phyloP scores from a whole-genome alignment of 179 eudicot genomes.

The Silene noctiflora region DNA sequence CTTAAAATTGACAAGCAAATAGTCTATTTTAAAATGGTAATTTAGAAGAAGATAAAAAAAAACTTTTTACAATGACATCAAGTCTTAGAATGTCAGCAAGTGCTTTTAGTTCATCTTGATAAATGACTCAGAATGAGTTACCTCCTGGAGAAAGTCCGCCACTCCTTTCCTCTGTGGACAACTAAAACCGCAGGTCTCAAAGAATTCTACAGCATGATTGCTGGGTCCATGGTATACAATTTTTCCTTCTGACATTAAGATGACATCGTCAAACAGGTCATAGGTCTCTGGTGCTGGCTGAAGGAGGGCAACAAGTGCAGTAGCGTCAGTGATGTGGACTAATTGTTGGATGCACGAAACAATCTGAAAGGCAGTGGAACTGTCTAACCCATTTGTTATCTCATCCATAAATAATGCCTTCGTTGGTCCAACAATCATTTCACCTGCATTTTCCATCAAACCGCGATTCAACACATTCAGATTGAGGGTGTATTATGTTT shows the following conservation, averaged over 20 bases:
- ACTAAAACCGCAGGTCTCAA: slow-evolving; percentile 60
- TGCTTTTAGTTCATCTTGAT: too few species aligned
- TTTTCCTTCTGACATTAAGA: slow-evolving; percentile 79
- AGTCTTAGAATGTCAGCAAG: background rate
- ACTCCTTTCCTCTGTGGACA: slow-evolving; percentile 85
- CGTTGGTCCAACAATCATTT: slow-evolving; percentile 84
- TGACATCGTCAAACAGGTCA: slow-evolving; percentile 71
- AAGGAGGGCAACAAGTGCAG: slow-evolving; percentile 66
- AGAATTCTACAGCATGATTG: slow-evolving; percentile 43
- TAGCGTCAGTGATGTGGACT: slow-evolving; percentile 65
- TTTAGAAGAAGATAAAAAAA: too few species aligned
- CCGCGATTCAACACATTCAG: too few species aligned
- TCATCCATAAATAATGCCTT: slow-evolving; percentile 79
- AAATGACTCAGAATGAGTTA: slow-evolving; percentile 13
- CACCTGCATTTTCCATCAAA: slow-evolving; percentile 41
- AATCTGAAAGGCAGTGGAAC: slow-evolving; percentile 83
- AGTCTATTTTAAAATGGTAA: background rate
- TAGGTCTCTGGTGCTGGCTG: slow-evolving; percentile 89
- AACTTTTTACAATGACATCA: background rate
- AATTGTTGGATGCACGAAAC: slow-evolving; percentile 60
- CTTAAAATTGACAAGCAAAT: background rate
- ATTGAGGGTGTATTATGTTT: too few species aligned
- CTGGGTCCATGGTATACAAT: slow-evolving; percentile 73
- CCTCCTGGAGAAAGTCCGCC: slow-evolving; percentile 92
- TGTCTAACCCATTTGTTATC: slow-evolving; percentile 83